A percentile compares a stretch with the other conserved stretches of the same genome.
Conservation (phyloP, 129 eudicot genomes). For the Escallonia herrerae region DNA sequence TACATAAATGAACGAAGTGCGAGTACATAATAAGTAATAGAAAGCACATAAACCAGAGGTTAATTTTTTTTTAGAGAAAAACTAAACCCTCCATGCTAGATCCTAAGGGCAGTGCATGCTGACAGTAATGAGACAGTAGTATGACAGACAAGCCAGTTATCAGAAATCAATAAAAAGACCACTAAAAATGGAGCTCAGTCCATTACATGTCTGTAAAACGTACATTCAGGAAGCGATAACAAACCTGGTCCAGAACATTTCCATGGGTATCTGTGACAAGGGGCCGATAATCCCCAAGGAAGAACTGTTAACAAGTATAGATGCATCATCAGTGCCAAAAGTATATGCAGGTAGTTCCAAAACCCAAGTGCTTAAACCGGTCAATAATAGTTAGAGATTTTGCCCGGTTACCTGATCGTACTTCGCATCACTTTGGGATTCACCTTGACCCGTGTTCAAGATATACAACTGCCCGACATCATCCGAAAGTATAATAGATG, state of each 20-base stretch:
- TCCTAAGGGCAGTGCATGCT: neutral
- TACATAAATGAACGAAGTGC: no score
- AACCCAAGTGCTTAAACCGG: neutral
- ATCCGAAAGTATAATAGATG: slow-evolving; percentile 92
- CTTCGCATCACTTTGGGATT: slow-evolving; percentile 80
- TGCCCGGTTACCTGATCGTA: slow-evolving; percentile 75
- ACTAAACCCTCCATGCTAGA: neutral
- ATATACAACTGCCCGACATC: slow-evolving; percentile 95
- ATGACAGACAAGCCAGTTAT: neutral
- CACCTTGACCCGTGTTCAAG: slow-evolving; percentile 95
- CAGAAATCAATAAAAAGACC: neutral
- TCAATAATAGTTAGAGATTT: neutral
- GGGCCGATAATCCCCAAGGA: slow-evolving; percentile 97
- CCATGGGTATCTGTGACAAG: slow-evolving; percentile 85
- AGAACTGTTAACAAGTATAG: slow-evolving; percentile 54
- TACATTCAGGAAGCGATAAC: neutral
- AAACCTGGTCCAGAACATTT: slow-evolving; percentile 93
- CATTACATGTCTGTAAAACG: neutral
- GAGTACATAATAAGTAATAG: no score
- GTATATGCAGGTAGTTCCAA: neutral
- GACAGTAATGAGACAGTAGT: neutral
- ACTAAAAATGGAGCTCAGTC: neutral
- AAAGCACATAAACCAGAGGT: no score
- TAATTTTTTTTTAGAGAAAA: no score
- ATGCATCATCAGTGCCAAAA: slow-evolving; percentile 16